These are phyloP conservation scores for Taphrina sp. DNA, from an alignment of 1,139 yeast species.

Conservation along the genomic window DNA sequence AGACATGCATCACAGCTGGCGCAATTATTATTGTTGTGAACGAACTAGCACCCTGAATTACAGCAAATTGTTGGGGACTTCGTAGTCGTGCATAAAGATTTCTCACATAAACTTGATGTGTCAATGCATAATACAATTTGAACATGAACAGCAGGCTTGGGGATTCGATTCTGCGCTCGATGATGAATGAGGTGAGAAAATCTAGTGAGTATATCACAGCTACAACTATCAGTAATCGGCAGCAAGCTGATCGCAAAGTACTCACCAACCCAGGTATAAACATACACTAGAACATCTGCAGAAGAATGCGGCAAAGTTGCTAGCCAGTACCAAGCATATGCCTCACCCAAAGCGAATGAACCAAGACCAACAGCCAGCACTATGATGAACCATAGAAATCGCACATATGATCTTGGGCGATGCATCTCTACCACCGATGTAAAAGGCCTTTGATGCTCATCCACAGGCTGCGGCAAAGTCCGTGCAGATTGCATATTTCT, in stretches of 20 bases:
- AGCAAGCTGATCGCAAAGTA: background rate
- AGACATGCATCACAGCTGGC: constrained; percentile 33
- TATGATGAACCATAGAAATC: constrained; percentile 35
- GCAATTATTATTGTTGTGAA: constrained; percentile 33
- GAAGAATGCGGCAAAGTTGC: constrained; percentile 34
- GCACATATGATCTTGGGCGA: constrained; percentile 31
- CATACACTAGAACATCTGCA: constrained; percentile 35
- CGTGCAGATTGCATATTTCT: constrained; percentile 10
- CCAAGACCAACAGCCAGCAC: constrained; percentile 34
- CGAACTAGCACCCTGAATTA: constrained; percentile 35
- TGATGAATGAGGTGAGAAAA: constrained; percentile 32
- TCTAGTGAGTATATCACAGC: constrained; percentile 32
- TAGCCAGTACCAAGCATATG: constrained; percentile 35
- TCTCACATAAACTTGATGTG: constrained; percentile 35
- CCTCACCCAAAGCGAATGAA: constrained; percentile 34
- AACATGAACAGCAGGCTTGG: constrained; percentile 34
- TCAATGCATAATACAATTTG: constrained; percentile 35
- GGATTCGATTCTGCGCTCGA: constrained; percentile 30
- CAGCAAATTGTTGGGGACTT: constrained; percentile 36
- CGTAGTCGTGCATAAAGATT: constrained; percentile 36
- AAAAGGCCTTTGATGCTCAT: constrained; percentile 6
- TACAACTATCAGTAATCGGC: constrained; percentile 7
- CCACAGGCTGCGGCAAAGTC: background rate
- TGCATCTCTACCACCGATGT: background rate
- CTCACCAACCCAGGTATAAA: constrained; percentile 31